Percentiles rank a stretch among this genome's conserved stretches.
phyloP scores from a whole-genome alignment of 805 yeast species.

The Wickerhamomyces xylosicus region DNA sequence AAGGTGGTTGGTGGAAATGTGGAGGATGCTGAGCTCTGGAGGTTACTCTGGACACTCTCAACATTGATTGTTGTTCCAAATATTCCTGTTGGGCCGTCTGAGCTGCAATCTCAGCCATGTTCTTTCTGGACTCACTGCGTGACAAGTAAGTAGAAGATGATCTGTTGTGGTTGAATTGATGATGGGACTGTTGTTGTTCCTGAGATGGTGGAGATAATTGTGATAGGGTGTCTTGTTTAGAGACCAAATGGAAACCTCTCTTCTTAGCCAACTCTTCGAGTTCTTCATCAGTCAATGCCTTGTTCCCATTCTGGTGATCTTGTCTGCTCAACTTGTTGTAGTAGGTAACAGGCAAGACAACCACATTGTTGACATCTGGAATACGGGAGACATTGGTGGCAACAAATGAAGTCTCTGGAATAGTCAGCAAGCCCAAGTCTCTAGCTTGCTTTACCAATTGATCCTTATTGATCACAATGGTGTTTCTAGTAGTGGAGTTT shows the following conservation, averaged over 20 bases:
- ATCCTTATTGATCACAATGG: no score
- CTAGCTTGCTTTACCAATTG: conserved; percentile 24
- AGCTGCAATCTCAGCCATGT: conserved; percentile 20
- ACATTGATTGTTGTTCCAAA: conserved; percentile 13
- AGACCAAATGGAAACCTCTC: conserved; percentile 32
- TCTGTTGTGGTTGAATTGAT: conserved; percentile 10
- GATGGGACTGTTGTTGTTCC: conserved; percentile 1
- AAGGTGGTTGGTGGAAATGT: background rate
- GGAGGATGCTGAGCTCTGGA: conserved; percentile 5
- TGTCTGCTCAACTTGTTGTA: conserved; percentile 45
- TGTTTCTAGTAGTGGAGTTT: no score
- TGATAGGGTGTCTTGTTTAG: conserved; percentile 13
- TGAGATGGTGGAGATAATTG: background rate
- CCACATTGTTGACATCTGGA: conserved; percentile 47
- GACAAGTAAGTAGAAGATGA: conserved; percentile 14
- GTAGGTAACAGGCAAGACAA: conserved; percentile 54
- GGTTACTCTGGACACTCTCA: conserved; percentile 8
- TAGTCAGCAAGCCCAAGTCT: conserved; percentile 36
- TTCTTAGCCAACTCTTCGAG: conserved; percentile 35
- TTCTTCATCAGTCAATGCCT: conserved; percentile 30
- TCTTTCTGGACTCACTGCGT: conserved; percentile 16
- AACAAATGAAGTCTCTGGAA: conserved; percentile 50
- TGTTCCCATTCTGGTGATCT: conserved; percentile 32
- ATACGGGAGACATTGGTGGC: conserved; percentile 49
- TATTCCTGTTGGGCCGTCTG: conserved; percentile 19